phyloP scores from a whole-genome alignment of 495 filamentous ascomycete genomes.

The Penicillium psychrofluorescens region DNA sequence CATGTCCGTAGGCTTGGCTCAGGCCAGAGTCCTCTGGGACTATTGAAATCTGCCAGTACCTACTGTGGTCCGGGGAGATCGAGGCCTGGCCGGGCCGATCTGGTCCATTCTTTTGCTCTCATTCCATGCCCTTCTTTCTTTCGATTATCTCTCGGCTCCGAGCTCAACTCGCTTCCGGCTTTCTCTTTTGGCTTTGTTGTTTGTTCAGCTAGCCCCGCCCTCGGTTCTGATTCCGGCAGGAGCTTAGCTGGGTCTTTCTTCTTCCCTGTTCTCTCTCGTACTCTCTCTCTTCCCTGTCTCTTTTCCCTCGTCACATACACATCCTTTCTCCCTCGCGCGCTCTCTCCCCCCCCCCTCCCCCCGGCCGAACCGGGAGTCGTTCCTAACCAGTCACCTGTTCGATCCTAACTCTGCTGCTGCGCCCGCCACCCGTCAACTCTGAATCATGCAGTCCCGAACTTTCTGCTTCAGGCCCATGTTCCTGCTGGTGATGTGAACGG shows the following conservation, averaged over 20 bases:
- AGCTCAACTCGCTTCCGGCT: too few relatives aligned
- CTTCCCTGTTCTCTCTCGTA: not conserved
- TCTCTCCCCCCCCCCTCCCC: not conserved
- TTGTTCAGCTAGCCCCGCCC: too few relatives aligned
- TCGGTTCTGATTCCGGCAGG: too few relatives aligned
- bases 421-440: conserved; percentile 20
- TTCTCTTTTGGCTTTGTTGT: too few relatives aligned
- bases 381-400: not conserved
- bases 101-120: conserved; percentile 2
- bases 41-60: too few relatives aligned
- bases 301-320: not conserved
- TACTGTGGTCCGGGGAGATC: not conserved
- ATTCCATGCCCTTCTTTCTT: conserved; percentile 7
- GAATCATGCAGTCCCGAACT: conserved; percentile 10
- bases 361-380: not conserved
- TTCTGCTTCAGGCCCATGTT: conserved; percentile 6
- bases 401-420: not conserved
- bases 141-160: not conserved
- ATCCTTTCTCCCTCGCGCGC: too few relatives aligned
- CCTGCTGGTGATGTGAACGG: conserved; percentile 13
- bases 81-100: conserved; percentile 15
- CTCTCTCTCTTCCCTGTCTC: not conserved
- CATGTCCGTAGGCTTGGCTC: conserved; percentile 13
- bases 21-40: too few relatives aligned
- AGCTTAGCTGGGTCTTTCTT: not conserved